Evolutionary conservation across 345 rosid genomes (phyloP).

Genomic region (Eucalyptus cloeziana): DNA sequence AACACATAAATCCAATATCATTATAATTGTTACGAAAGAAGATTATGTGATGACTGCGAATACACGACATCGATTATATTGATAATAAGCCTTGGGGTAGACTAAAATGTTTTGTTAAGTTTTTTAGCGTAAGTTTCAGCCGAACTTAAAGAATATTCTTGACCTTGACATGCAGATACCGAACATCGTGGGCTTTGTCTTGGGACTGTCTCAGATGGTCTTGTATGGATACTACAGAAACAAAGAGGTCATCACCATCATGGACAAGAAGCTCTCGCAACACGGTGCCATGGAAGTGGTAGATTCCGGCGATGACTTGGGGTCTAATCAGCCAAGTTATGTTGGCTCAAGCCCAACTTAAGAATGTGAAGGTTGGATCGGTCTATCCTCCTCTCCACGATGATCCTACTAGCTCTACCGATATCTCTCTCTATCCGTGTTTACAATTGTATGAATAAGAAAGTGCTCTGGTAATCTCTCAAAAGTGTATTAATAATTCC

Average conservation of each 20-base stretch:
- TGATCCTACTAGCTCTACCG: no score
- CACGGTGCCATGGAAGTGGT: background rate
- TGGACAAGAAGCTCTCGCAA: constrained; percentile 8
- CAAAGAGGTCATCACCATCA: background rate
- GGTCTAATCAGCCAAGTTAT: no score
- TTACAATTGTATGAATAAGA: no score
- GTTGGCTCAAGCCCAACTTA: no score
- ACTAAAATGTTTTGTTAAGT: background rate
- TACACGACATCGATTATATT: background rate
- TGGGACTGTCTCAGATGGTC: constrained; percentile 73
- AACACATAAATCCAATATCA: background rate
- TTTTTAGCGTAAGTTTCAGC: background rate
- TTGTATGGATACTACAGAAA: constrained; percentile 44
- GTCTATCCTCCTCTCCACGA: no score
- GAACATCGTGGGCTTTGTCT: constrained; percentile 50
- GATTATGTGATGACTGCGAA: background rate
- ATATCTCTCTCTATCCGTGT: no score
- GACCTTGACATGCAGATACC: constrained; percentile 33
- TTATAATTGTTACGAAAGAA: background rate
- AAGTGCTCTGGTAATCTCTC: background rate
- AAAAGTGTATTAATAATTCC: background rate
- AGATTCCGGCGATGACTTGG: no score
- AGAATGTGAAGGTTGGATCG: no score
- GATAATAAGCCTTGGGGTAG: background rate
- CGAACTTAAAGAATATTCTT: background rate